phyloP scores from a whole-genome alignment of 352 stramenopile genomes.

The Pilasporangium apinafurcum region DNA sequence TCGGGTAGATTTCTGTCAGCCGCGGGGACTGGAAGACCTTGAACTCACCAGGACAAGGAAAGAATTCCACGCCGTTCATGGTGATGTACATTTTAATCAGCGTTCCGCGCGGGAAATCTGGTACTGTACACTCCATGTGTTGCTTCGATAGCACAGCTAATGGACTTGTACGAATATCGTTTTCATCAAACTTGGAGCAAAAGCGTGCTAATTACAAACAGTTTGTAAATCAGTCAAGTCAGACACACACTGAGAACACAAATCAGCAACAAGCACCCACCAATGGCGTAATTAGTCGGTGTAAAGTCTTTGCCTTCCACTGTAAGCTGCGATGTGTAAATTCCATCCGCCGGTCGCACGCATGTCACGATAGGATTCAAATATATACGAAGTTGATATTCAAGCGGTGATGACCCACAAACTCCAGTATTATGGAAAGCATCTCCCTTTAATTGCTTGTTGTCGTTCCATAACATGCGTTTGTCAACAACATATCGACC shows the following conservation, averaged over 20 bases:
- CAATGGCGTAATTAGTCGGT: conserved; percentile 32
- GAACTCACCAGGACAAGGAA: conserved; percentile 35
- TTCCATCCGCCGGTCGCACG: conserved; percentile 38
- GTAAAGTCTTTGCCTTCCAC: conserved; percentile 52
- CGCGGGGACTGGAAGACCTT: conserved; percentile 54
- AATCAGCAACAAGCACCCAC: conserved; percentile 15
- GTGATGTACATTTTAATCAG: conserved; percentile 41
- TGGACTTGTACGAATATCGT: conserved; percentile 22
- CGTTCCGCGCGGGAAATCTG: conserved; percentile 49
- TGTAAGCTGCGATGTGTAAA: conserved; percentile 56
- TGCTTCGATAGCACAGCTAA: conserved; percentile 34
- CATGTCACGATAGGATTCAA: conserved; percentile 31
- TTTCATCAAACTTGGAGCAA: conserved; percentile 19
- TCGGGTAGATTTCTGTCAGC: conserved; percentile 41
- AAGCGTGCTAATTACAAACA: conserved; percentile 30
- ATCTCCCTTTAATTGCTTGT: not conserved
- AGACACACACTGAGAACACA: not conserved
- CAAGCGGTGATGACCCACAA: conserved; percentile 15
- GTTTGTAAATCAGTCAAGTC: not conserved
- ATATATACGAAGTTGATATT: conserved; percentile 36
- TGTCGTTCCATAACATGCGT: not conserved
- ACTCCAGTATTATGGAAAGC: conserved; percentile 1
- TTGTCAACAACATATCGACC: conserved; percentile 8
- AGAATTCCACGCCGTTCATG: conserved; percentile 66
- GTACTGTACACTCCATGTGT: conserved; percentile 47